Percentiles rank a stretch among this genome's conserved stretches.
These are phyloP conservation scores for Scytalidium lignicola DNA, from an alignment of 2,329 filamentous ascomycete species.

Conservation along the genomic window DNA sequence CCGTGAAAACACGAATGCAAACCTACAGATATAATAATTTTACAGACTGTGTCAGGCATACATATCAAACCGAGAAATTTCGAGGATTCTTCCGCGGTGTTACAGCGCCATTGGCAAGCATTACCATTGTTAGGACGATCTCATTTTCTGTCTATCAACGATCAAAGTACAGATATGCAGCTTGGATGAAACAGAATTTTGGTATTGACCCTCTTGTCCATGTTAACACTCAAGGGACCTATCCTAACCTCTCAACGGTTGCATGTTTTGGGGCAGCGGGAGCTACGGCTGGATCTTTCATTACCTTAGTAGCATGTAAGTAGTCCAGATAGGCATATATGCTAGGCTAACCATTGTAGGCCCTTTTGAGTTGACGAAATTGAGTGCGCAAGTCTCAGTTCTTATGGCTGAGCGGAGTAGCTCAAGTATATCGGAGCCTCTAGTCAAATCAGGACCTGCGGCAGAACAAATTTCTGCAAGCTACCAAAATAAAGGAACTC, in stretches of 20 bases:
- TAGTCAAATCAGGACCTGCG: constrained; percentile 13
- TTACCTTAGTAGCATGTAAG: constrained; percentile 73
- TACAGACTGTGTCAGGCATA: constrained; percentile 67
- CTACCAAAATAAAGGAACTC: constrained; percentile 73
- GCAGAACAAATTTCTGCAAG: constrained; percentile 48
- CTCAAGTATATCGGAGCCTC: constrained; percentile 27
- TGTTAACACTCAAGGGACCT: constrained; percentile 64
- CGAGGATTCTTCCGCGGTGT: constrained; percentile 83
- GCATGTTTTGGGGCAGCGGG: constrained; percentile 74
- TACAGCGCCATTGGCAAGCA: constrained; percentile 72
- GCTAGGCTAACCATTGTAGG: constrained; percentile 35
- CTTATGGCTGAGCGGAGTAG: constrained; percentile 59
- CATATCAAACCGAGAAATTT: constrained; percentile 68
- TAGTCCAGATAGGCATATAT: constrained; percentile 10
- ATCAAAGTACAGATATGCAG: constrained; percentile 68
- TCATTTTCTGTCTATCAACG: constrained; percentile 77
- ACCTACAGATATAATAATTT: constrained; percentile 75
- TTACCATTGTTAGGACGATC: constrained; percentile 71
- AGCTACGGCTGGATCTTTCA: constrained; percentile 72
- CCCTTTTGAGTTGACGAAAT: constrained; percentile 85
- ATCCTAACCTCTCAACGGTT: constrained; percentile 68
- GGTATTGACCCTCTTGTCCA: constrained; percentile 66
- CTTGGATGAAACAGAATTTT: constrained; percentile 63
- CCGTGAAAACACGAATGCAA: constrained; percentile 87
- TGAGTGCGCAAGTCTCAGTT: constrained; percentile 80